Conservation (phyloP, 176 grass and related monocot species). For the Areca catechu region DNA sequence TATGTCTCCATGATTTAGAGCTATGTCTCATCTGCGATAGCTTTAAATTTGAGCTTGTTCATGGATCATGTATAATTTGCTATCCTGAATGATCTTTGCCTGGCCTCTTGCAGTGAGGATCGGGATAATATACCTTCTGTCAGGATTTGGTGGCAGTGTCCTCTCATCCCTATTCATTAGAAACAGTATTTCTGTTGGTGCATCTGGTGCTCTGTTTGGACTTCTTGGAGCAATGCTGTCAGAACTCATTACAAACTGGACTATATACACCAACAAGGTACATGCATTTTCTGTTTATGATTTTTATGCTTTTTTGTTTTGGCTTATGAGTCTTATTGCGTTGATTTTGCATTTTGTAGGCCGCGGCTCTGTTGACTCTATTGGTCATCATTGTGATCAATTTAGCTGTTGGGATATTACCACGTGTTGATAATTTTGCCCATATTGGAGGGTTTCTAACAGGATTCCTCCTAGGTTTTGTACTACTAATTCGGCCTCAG, state of each 20-base stretch:
- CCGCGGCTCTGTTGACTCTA: slow-evolving; percentile 56
- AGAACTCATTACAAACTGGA: slow-evolving; percentile 95
- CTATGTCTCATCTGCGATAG: too few species aligned
- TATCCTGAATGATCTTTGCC: slow-evolving; percentile 2
- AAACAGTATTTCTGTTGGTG: slow-evolving; percentile 81
- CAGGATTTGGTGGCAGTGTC: slow-evolving; percentile 72
- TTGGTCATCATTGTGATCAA: slow-evolving; percentile 68
- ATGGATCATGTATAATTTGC: too few species aligned
- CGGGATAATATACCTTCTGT: slow-evolving; percentile 60
- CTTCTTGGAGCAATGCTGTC: slow-evolving; percentile 94
- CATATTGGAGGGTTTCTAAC: slow-evolving; percentile 85
- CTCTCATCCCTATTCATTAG: slow-evolving; percentile 77
- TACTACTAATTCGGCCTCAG: slow-evolving; percentile 61
- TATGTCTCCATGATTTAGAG: too few species aligned
- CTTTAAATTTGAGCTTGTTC: too few species aligned
- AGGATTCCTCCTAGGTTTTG: slow-evolving; percentile 80
- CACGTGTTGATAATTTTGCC: slow-evolving; percentile 85
- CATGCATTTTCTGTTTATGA: not conserved
- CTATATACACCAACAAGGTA: slow-evolving; percentile 94
- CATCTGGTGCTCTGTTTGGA: slow-evolving; percentile 81
- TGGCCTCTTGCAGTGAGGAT: slow-evolving; percentile 49
- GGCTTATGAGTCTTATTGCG: too few species aligned
- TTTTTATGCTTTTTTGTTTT: not conserved
- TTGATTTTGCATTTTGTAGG: slow-evolving; percentile 22
- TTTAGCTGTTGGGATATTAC: slow-evolving; percentile 75